Conservation (phyloP, 306 rosid species). For the Benincasa hispida region DNA sequence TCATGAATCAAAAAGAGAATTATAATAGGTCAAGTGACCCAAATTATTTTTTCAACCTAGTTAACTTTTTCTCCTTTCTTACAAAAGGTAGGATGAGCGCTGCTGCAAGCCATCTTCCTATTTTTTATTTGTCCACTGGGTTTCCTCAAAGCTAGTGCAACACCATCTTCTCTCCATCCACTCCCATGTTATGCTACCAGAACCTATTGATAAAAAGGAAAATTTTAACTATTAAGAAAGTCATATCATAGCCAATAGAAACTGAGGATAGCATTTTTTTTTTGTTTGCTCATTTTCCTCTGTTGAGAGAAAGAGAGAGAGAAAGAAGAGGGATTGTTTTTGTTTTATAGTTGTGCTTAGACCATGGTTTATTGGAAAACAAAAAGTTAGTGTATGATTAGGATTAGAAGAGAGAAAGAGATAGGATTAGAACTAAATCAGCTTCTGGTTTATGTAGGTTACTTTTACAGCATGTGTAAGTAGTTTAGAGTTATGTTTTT, state of each 20-base stretch:
- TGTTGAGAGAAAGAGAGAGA: background rate
- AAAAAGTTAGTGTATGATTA: conserved; percentile 7
- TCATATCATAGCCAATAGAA: background rate
- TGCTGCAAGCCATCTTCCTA: conserved; percentile 89
- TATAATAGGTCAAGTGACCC: too few species aligned
- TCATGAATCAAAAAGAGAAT: too few species aligned
- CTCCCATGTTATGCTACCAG: conserved; percentile 30
- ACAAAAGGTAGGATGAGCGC: conserved; percentile 84
- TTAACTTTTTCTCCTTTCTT: too few species aligned
- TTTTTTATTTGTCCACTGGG: conserved; percentile 49
- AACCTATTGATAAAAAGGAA: conserved; percentile 33
- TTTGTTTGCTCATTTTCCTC: background rate
- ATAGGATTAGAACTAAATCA: background rate
- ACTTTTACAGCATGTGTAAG: background rate
- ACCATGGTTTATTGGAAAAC: background rate
- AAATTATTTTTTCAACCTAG: too few species aligned
- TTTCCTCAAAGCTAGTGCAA: conserved; percentile 45
- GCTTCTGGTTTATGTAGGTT: conserved; percentile 4
- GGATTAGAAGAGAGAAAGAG: conserved; percentile 2
- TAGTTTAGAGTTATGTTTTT: background rate
- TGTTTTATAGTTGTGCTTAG: background rate
- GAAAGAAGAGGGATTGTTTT: background rate
- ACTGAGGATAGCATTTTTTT: conserved; percentile 35
- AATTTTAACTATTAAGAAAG: background rate
- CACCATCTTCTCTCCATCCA: conserved; percentile 26